phyloP scores from a whole-genome alignment of 202 grass and related monocot species.

The Setaria viridis region DNA sequence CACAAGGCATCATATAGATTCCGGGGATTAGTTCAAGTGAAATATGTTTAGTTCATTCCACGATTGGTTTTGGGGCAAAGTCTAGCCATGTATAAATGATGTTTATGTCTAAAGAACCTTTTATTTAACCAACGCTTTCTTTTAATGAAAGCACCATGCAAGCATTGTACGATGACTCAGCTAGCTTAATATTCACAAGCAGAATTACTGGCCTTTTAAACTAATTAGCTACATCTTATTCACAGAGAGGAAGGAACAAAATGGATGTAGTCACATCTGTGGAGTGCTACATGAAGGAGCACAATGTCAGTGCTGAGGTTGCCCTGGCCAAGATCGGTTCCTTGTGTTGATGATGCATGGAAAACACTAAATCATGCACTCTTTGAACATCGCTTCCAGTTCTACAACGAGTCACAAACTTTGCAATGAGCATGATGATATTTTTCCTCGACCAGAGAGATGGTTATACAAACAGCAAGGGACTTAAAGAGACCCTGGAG shows the following conservation, averaged over 20 bases:
- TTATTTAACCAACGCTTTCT: too few species aligned
- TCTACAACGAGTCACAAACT: background rate
- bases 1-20: too few species aligned
- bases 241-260: slow-evolving; percentile 6
- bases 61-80: too few species aligned
- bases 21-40: too few species aligned
- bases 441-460: background rate
- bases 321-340: background rate
- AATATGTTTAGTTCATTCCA: too few species aligned
- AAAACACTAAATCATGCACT: slow-evolving; percentile 28
- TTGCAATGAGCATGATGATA: background rate
- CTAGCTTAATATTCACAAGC: background rate
- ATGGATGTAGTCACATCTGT: background rate
- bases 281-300: slow-evolving; percentile 30
- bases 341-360: slow-evolving; percentile 29
- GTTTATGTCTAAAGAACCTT: too few species aligned
- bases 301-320: background rate
- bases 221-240: background rate
- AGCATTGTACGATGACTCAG: background rate
- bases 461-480: background rate
- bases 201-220: background rate
- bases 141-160: background rate
- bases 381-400: background rate
- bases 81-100: too few species aligned
- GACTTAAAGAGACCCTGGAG: background rate